These are phyloP conservation scores for rapeseed (Brassica napus) DNA, from an alignment of 345 rosid genomes.

Conservation along the genomic window DNA sequence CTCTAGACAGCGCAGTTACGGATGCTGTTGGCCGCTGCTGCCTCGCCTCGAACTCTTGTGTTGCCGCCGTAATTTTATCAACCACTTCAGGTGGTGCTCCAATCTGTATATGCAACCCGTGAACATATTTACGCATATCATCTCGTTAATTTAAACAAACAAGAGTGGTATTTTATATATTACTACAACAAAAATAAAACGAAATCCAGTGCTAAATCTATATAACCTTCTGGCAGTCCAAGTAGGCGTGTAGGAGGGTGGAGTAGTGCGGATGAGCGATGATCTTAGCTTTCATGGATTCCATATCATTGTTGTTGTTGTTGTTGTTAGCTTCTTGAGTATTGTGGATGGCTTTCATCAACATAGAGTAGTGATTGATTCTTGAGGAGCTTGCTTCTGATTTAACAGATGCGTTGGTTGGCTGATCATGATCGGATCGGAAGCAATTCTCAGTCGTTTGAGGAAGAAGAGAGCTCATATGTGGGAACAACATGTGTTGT, in stretches of 20 bases:
- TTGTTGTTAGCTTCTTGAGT: conserved; percentile 51
- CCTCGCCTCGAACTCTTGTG: conserved; percentile 71
- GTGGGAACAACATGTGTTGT: conserved; percentile 41
- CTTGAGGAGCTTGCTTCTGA: conserved; percentile 68
- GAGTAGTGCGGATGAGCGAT: conserved; percentile 91
- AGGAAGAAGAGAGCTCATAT: conserved; percentile 36
- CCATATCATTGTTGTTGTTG: conserved; percentile 44
- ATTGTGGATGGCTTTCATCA: conserved; percentile 52
- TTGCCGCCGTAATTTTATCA: conserved; percentile 62
- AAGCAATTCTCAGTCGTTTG: conserved; percentile 54
- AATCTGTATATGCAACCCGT: conserved; percentile 47
- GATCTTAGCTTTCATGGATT: conserved; percentile 91
- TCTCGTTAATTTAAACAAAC: neutral
- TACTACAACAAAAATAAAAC: neutral
- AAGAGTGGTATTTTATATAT: neutral
- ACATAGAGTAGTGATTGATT: conserved; percentile 56
- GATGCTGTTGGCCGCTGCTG: conserved; percentile 62
- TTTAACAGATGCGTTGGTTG: conserved; percentile 59
- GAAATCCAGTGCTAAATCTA: neutral
- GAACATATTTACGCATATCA: conserved; percentile 12
- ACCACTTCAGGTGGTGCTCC: conserved; percentile 96
- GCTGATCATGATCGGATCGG: conserved; percentile 51
- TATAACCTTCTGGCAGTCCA: conserved; percentile 93
- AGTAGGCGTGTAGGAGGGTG: conserved; percentile 83
- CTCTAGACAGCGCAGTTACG: conserved; percentile 48